Percentiles rank a stretch among this genome's conserved stretches.
These are phyloP conservation scores for Hirschfeldia incana DNA, from an alignment of 345 rosid genomes.

Conservation along the genomic window DNA sequence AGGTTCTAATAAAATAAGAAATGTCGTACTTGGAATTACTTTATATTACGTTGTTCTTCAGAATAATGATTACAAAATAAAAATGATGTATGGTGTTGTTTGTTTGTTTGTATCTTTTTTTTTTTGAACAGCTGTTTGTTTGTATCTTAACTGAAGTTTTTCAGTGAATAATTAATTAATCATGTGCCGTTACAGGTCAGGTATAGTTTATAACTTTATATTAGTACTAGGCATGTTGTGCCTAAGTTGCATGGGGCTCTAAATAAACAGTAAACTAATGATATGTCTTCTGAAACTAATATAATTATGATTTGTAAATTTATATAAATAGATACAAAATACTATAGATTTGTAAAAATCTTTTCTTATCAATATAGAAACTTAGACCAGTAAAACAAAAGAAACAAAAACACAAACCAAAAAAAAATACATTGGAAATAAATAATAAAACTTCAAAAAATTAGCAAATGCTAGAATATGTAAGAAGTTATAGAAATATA, in stretches of 20 bases:
- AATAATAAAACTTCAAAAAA: no score
- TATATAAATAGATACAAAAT: no score
- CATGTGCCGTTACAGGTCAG: not conserved
- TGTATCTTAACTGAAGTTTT: not conserved
- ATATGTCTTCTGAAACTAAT: not conserved
- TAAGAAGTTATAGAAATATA: no score
- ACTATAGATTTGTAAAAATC: no score
- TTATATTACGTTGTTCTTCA: constrained; percentile 2
- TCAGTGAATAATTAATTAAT: not conserved
- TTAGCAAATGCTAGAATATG: no score
- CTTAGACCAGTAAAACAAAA: no score
- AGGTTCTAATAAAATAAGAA: constrained; percentile 16
- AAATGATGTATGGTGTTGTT: constrained; percentile 4
- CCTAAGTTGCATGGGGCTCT: not conserved
- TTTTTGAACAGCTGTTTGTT: not conserved
- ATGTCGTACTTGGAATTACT: not conserved
- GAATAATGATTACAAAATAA: constrained; percentile 11
- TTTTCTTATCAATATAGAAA: no score
- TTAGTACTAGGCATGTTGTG: not conserved
- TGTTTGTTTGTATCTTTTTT: not conserved
- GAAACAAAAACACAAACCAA: no score
- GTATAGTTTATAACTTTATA: not conserved
- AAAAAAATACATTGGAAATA: no score
- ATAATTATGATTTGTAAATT: not conserved
- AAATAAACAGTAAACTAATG: not conserved